A percentile compares a stretch with the other conserved stretches of the same genome.
Conservation (phyloP, 306 rosid genomes). For the Amphicarpaea edgeworthii region DNA sequence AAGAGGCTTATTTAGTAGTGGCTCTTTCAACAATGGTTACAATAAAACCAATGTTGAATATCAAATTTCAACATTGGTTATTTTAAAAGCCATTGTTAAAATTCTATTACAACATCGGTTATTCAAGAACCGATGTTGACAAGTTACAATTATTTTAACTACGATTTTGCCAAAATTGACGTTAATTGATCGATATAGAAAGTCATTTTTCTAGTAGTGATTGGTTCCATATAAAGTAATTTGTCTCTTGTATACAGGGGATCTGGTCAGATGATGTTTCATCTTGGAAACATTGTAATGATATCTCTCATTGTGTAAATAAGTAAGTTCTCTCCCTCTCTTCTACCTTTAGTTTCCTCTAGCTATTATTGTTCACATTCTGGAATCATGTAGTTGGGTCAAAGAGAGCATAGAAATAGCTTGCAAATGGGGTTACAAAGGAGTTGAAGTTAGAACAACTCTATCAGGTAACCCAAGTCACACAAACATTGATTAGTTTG, state of each 20-base stretch:
- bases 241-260: conserved; percentile 59
- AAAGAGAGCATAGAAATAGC: conserved; percentile 84
- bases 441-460: conserved; percentile 66
- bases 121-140: no score
- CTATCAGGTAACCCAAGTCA: conserved; percentile 77
- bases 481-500: not conserved
- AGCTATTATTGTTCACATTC: conserved; percentile 19
- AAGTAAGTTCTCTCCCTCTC: conserved; percentile 55
- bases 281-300: conserved; percentile 76
- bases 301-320: conserved; percentile 65
- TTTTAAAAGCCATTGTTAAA: no score
- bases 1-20: no score
- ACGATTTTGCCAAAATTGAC: no score
- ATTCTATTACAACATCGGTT: no score
- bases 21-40: no score
- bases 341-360: not conserved
- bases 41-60: no score
- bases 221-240: conserved; percentile 19
- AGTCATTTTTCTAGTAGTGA: no score
- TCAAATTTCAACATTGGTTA: no score
- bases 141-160: no score
- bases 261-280: conserved; percentile 80
- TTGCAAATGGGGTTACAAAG: conserved; percentile 91
- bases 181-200: no score
- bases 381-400: conserved; percentile 67